Evolutionary conservation across 2,329 filamentous ascomycete genomes (phyloP), one percentile per base, ranked within the genome.

Genomic region (Aureobasidium leucospermi): DNA sequence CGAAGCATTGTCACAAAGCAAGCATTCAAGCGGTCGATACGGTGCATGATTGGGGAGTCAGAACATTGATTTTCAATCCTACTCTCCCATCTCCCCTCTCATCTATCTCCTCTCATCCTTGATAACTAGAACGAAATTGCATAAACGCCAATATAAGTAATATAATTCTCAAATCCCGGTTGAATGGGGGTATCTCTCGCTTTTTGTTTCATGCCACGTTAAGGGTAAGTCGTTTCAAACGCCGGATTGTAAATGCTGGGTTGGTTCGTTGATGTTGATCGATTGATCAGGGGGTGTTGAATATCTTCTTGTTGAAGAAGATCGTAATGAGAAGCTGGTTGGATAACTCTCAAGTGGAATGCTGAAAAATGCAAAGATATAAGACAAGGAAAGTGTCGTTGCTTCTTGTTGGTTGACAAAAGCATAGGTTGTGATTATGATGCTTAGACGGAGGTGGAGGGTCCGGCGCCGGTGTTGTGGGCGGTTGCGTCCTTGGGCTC

Each of bases 121-220:
- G 13, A 15, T 36, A 34, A 28, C 3, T 6, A 23, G 6, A 45
- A 23, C 6, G 19, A 45, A 31, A 55, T 15, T 4, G 9, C 19
- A 52, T 46, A 51, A 59, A 59, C 36, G 36, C 29, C 47, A 43
- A 36, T 45, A 38, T 43, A 29, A 23, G 13, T 41, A 53, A 19
- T 15, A 47, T 19, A 48, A 41, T 10, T 41, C 16, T 41, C 43
- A 61, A 57, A 61, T 47, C 59, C 67, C 66, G 63, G 67, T 69
- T 69, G 67, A 69, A 69, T 69, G 66, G 68, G 67, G 68, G 49
- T 68, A 68, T 69, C 57, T 59, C 39, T 52, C 57, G 57, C 57
- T 59, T 59, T 58, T 59, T 49, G 31, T 36, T 23, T 57, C 53
- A 47, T 57, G 53, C 53, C 36, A 36, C 53, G 53, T 57, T 57